phyloP scores from a whole-genome alignment of 345 rosid genomes.

The Melaleuca alternifolia region DNA sequence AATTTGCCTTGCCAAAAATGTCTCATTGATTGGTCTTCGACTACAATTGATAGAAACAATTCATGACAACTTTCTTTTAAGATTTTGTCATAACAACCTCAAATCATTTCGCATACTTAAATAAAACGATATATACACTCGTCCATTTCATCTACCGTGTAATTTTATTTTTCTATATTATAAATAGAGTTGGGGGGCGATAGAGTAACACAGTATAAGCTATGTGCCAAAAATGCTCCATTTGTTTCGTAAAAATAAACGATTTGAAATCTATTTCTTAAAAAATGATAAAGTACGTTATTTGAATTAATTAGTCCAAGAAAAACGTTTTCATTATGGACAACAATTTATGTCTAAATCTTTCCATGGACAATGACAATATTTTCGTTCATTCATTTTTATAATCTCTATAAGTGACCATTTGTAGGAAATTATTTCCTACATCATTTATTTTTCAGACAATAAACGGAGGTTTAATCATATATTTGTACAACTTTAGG shows the following conservation, averaged over 20 bases:
- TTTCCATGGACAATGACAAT: accelerated
- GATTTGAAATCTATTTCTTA: not conserved
- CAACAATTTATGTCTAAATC: not conserved
- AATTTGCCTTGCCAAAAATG: not conserved
- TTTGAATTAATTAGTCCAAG: not conserved
- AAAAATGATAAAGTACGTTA: accelerated
- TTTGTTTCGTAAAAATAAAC: not conserved
- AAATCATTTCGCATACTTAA: accelerated
- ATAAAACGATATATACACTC: not conserved
- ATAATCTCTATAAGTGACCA: accelerated
- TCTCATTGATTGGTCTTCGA: not conserved
- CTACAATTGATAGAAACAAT: not conserved
- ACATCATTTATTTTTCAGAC: not conserved
- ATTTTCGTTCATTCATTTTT: not conserved
- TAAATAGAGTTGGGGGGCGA: not conserved
- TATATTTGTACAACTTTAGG: not conserved
- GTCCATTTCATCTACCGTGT: not conserved
- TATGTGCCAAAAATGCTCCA: not conserved
- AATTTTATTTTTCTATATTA: not conserved
- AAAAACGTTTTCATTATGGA: not conserved
- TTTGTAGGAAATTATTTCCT: not conserved
- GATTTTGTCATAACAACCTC: not conserved
- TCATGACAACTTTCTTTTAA: not conserved
- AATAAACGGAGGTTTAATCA: not conserved
- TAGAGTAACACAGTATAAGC: not conserved